These are phyloP conservation scores for Leptodontidium sp. DNA, from an alignment of 2,329 filamentous ascomycete genomes.

Conservation along the genomic window DNA sequence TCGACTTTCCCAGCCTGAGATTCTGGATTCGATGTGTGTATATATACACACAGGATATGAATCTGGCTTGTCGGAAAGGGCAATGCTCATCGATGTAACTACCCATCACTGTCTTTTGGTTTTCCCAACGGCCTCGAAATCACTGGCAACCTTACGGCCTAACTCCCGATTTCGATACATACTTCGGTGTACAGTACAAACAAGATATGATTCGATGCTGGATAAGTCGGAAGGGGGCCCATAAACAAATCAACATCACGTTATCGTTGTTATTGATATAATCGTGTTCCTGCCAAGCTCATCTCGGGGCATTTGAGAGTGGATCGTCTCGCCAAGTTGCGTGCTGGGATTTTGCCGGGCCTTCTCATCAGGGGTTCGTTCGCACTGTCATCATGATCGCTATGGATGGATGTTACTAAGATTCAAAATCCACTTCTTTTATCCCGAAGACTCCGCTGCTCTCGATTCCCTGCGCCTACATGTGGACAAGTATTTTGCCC, in stretches of 20 bases:
- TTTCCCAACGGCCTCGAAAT: not conserved
- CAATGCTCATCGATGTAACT: not conserved
- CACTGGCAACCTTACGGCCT: not conserved
- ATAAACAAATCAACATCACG: not conserved
- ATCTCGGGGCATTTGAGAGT: constrained; percentile 8
- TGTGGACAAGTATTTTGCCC: too few relatives aligned
- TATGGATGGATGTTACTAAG: too few relatives aligned
- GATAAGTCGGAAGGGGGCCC: not conserved
- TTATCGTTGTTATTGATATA: not conserved
- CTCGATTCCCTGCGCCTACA: not conserved
- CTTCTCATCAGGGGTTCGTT: not conserved
- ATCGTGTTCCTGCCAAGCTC: constrained; percentile 4
- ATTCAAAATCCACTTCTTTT: not conserved
- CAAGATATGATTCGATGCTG: not conserved
- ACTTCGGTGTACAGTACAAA: not conserved
- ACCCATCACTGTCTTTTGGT: not conserved
- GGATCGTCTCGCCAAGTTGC: constrained; percentile 2
- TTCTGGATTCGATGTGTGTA: not conserved
- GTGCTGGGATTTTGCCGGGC: constrained; percentile 16
- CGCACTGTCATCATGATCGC: not conserved
- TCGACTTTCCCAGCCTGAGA: constrained; percentile 9
- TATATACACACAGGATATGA: not conserved
- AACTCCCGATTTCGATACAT: not conserved
- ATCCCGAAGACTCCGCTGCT: not conserved
- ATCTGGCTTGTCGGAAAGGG: not conserved